These are phyloP conservation scores for Cruciata laevipes DNA, from an alignment of 257 asterid species.

Conservation along the genomic window DNA sequence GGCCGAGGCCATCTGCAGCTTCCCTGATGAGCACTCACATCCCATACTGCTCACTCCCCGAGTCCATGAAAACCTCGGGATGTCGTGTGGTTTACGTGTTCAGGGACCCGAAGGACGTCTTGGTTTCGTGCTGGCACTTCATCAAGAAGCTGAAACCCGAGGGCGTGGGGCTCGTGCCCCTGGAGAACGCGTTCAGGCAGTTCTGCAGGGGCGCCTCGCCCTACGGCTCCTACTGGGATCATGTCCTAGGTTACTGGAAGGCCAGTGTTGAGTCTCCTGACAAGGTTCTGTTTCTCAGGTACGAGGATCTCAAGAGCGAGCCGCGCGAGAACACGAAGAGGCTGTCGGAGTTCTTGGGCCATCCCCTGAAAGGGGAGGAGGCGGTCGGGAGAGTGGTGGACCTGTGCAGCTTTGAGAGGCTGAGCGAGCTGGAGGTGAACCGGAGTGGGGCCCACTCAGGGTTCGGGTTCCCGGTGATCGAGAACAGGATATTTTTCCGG, in stretches of 20 bases:
- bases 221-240: conserved; percentile 44
- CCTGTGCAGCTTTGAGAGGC: conserved; percentile 24
- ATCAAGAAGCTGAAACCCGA: conserved; percentile 26
- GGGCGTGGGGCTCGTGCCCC: conserved; percentile 17
- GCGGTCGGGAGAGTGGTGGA: conserved; percentile 13
- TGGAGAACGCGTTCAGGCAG: conserved; percentile 27
- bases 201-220: conserved; percentile 32
- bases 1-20: neutral
- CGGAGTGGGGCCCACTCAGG: conserved; percentile 16
- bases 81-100: conserved; percentile 22
- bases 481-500: conserved; percentile 21
- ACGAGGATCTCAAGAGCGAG: conserved; percentile 24
- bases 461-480: neutral
- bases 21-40: conserved; percentile 16
- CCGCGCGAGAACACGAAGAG: conserved; percentile 13
- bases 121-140: conserved; percentile 43
- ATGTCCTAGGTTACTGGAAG: conserved; percentile 37
- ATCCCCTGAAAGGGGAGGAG: neutral
- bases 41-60: neutral
- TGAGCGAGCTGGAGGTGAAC: conserved; percentile 26
- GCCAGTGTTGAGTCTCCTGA: conserved; percentile 23
- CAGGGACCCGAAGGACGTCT: conserved; percentile 38
- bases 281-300: conserved; percentile 12
- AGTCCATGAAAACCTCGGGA: conserved; percentile 1
- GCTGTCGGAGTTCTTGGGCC: conserved; percentile 20